Evolutionary conservation across 768 basidiomycete genomes (phyloP).

Genomic region (Trametes elegans): DNA sequence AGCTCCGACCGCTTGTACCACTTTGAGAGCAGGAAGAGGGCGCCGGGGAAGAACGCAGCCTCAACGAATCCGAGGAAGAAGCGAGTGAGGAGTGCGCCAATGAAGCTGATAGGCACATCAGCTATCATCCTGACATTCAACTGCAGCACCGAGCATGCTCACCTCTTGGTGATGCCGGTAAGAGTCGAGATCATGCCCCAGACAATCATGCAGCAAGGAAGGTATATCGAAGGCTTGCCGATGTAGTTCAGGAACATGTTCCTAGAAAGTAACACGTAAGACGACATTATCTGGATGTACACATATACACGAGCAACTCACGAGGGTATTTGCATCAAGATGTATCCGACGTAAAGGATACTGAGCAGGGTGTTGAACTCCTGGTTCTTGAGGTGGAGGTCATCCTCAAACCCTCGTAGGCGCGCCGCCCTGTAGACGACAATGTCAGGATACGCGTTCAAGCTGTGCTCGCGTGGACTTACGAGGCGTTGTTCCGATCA

Average conservation of each 20-base stretch:
- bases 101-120: slow-evolving; percentile 36
- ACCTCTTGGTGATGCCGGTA: slow-evolving; percentile 36
- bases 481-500: slow-evolving; percentile 73
- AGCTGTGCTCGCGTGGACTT: slow-evolving; percentile 21
- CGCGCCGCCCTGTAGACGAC: slow-evolving; percentile 56
- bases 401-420: slow-evolving; percentile 66
- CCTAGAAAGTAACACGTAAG: slow-evolving; percentile 34
- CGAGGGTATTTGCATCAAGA: slow-evolving; percentile 80
- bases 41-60: slow-evolving; percentile 70
- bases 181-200: slow-evolving; percentile 59
- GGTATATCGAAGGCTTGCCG: slow-evolving; percentile 66
- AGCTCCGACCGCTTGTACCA: slow-evolving; percentile 77
- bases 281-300: too few species aligned
- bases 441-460: neutral
- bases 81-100: slow-evolving; percentile 63
- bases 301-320: slow-evolving; percentile 25
- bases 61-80: slow-evolving; percentile 66
- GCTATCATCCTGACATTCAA: neutral
- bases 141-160: too few species aligned
- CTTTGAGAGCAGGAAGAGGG: slow-evolving; percentile 59
- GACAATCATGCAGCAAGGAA: slow-evolving; percentile 63
- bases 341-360: slow-evolving; percentile 70
- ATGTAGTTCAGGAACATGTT: slow-evolving; percentile 70
- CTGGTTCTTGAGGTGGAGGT: slow-evolving; percentile 57
- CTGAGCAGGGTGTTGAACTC: slow-evolving; percentile 69